phyloP scores from a whole-genome alignment of 352 stramenopile genomes.

The Pythium coloratum region DNA sequence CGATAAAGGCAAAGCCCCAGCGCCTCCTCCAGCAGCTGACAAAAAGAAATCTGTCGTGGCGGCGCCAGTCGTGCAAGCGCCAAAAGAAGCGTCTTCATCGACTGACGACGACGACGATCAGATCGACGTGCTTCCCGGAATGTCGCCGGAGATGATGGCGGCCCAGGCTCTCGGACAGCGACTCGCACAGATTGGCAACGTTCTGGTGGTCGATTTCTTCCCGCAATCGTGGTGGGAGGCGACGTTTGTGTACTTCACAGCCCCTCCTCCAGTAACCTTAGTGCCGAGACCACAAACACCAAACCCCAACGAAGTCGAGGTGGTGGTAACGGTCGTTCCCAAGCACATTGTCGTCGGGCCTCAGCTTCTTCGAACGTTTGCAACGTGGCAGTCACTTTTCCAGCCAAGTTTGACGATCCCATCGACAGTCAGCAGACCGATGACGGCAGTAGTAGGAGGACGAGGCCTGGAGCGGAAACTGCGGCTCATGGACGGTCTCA shows the following conservation, averaged over 20 bases:
- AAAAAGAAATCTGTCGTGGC: conserved; percentile 19
- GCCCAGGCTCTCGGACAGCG: conserved; percentile 22
- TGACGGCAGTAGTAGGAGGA: conserved; percentile 57
- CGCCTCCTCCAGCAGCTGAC: conserved; percentile 5
- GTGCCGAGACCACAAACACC: too few species aligned
- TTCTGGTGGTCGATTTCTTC: conserved; percentile 21
- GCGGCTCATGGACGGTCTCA: conserved; percentile 60
- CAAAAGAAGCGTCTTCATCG: not conserved
- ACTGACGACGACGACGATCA: conserved; percentile 3
- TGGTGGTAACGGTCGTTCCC: not conserved
- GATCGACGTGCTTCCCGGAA: conserved; percentile 20
- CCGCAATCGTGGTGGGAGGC: conserved; percentile 30
- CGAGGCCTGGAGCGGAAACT: conserved; percentile 53
- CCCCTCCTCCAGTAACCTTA: not conserved
- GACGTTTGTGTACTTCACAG: conserved; percentile 27
- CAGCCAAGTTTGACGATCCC: conserved; percentile 17
- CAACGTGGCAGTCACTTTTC: conserved; percentile 34
- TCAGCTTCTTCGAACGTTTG: conserved; percentile 16
- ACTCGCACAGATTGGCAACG: conserved; percentile 3
- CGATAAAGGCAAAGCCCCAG: conserved; percentile 21
- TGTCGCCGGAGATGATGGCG: conserved; percentile 28
- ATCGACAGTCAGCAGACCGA: not conserved
- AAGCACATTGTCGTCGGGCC: conserved; percentile 27
- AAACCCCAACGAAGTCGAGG: not conserved
- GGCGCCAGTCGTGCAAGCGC: not conserved